These are phyloP conservation scores for Cymbomonas tetramitiformis DNA, from an alignment of 139 green algal genomes.

Conservation along the genomic window DNA sequence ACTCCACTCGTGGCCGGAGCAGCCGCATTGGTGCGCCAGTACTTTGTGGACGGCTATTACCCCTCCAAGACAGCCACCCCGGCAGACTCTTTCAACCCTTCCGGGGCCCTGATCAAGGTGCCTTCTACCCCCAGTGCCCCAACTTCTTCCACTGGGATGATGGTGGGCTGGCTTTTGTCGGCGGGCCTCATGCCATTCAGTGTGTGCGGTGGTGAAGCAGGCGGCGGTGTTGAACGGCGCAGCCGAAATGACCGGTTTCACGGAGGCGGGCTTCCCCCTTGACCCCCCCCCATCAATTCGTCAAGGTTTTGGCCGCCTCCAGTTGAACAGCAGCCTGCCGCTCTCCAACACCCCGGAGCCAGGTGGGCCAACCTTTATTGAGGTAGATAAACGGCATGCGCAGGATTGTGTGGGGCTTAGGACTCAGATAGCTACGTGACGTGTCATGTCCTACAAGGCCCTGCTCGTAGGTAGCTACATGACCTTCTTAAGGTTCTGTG, in stretches of 20 bases:
- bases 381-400: too few relatives aligned
- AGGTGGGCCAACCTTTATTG: too few relatives aligned
- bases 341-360: too few relatives aligned
- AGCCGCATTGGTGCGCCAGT: slow-evolving; percentile 33
- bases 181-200: too few relatives aligned
- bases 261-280: neutral
- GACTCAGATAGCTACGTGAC: too few relatives aligned
- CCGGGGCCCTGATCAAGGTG: slow-evolving; percentile 6
- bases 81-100: slow-evolving; percentile 1
- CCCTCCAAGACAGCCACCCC: slow-evolving; percentile 7
- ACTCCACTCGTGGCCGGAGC: slow-evolving; percentile 50
- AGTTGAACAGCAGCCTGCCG: neutral
- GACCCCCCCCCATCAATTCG: slow-evolving; percentile 6
- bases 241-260: slow-evolving; percentile 4
- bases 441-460: too few relatives aligned
- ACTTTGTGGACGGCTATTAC: slow-evolving; percentile 37
- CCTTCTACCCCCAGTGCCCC: slow-evolving; percentile 10
- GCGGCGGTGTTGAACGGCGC: slow-evolving; percentile 22
- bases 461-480: too few relatives aligned
- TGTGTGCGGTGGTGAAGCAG: too few relatives aligned
- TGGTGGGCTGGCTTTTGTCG: too few relatives aligned
- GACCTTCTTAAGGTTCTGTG: too few relatives aligned
- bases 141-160: too few relatives aligned
- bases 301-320: slow-evolving; percentile 11
- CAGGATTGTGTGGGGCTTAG: too few relatives aligned